Percentiles rank a stretch among this genome's conserved stretches.
These are phyloP conservation scores for Sesbania bispinosa DNA, from an alignment of 306 rosid species.

Conservation along the genomic window DNA sequence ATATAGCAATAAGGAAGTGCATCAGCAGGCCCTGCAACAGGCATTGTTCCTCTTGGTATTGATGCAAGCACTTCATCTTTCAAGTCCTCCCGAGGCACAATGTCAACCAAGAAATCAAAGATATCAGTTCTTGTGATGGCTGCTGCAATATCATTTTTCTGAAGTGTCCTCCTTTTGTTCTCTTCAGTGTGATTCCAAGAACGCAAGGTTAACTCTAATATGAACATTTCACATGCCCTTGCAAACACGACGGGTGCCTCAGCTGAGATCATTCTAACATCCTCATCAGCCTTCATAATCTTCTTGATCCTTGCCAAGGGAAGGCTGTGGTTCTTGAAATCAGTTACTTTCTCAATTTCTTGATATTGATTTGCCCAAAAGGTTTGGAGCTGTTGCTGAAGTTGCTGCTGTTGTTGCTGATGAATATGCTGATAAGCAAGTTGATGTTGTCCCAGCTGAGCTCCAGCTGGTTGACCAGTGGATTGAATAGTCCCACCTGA, in stretches of 20 bases:
- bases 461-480: constrained; percentile 43
- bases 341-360: constrained; percentile 57
- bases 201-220: constrained; percentile 63
- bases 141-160: constrained; percentile 72
- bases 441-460: constrained; percentile 60
- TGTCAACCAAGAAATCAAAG: constrained; percentile 68
- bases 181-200: constrained; percentile 76
- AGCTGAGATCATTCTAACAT: constrained; percentile 72
- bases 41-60: constrained; percentile 56
- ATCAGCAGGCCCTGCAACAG: constrained; percentile 27
- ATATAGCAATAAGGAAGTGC: constrained; percentile 34
- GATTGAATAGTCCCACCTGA: constrained; percentile 40
- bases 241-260: constrained; percentile 74
- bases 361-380: constrained; percentile 58
- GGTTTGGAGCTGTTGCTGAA: constrained; percentile 56
- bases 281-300: constrained; percentile 79
- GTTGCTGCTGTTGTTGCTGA: constrained; percentile 56
- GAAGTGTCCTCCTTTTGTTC: constrained; percentile 69
- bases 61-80: constrained; percentile 71
- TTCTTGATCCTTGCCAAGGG: constrained; percentile 75
- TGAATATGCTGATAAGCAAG: constrained; percentile 55
- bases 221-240: constrained; percentile 74
- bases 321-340: constrained; percentile 79
- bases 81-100: constrained; percentile 65
- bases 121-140: constrained; percentile 71